Evolutionary conservation across 2,329 filamentous ascomycete genomes (phyloP).

Genomic region (Pseudohalonectria lignicola): DNA sequence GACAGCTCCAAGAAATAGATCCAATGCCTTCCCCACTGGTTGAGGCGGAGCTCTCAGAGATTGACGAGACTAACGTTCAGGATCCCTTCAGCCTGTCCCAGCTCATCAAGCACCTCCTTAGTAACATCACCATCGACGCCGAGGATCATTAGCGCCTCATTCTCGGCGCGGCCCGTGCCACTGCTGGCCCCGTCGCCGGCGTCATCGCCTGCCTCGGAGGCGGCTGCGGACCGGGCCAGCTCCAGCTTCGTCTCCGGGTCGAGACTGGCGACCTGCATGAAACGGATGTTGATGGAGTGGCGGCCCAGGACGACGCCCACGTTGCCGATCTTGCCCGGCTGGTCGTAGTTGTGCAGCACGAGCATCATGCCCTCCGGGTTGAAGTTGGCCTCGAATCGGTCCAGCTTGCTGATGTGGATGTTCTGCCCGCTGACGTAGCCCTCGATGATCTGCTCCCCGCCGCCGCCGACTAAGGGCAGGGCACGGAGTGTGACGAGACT

Average conservation of each 20-base stretch:
- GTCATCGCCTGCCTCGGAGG: too few relatives aligned
- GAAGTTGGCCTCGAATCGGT: conserved; percentile 64
- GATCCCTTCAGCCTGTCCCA: conserved; percentile 39
- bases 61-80: conserved; percentile 45
- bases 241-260: conserved; percentile 22
- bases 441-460: conserved; percentile 38
- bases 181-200: too few relatives aligned
- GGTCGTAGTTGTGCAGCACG: conserved; percentile 74
- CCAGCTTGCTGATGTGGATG: conserved; percentile 61
- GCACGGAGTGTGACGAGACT: conserved; percentile 62
- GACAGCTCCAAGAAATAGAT: too few relatives aligned
- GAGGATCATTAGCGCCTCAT: conserved; percentile 74
- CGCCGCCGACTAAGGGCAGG: conserved; percentile 7
- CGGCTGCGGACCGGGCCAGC: too few relatives aligned
- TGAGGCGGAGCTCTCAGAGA: too few relatives aligned
- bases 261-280: conserved; percentile 62
- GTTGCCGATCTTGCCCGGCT: conserved; percentile 71
- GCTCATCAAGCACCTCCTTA: conserved; percentile 38
- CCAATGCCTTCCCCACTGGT: too few relatives aligned
- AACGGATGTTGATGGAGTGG: conserved; percentile 66
- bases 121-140: conserved; percentile 58
- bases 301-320: conserved; percentile 62
- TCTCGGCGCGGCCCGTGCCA: conserved; percentile 22
- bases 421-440: conserved; percentile 55
- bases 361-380: conserved; percentile 62